phyloP scores from a whole-genome alignment of 2,329 filamentous ascomycete genomes.

The Botrytis galanthina region DNA sequence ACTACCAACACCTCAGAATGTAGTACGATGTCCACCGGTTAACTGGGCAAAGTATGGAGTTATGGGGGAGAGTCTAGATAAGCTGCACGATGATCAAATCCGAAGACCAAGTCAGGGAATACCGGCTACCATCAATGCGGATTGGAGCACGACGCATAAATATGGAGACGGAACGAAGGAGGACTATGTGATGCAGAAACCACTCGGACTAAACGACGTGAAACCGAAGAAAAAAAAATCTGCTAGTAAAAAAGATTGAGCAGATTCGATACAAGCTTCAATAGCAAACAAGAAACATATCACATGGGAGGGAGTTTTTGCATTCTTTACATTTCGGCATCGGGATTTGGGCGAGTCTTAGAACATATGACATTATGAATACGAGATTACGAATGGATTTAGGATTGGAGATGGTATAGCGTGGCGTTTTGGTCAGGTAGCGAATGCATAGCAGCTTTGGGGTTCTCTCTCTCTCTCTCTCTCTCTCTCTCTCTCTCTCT shows the following conservation, averaged over 20 bases:
- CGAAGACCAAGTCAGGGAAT: constrained; percentile 57
- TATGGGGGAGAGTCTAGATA: constrained; percentile 80
- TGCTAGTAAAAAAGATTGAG: not conserved
- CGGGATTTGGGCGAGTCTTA: not conserved
- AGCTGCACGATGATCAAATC: constrained; percentile 77
- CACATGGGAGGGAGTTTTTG: not conserved
- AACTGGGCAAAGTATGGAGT: constrained; percentile 95
- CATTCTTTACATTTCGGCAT: constrained; percentile 6
- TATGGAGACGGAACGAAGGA: constrained; percentile 35
- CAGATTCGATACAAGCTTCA: not conserved
- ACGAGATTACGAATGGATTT: constrained; percentile 8
- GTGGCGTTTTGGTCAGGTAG: constrained; percentile 16
- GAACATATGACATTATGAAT: constrained; percentile 12
- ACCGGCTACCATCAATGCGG: constrained; percentile 44
- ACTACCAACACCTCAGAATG: constrained; percentile 74
- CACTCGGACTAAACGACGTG: constrained; percentile 1
- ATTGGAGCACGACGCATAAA: constrained; percentile 51
- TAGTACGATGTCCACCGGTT: constrained; percentile 82
- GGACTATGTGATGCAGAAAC: constrained; percentile 13
- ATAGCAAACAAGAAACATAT: not conserved
- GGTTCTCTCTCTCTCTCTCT: not conserved
- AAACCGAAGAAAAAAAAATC: constrained; percentile 43
- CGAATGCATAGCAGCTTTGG: not conserved
- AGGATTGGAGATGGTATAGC: constrained; percentile 9
- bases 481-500: too few relatives aligned